Percentiles rank a stretch among this genome's conserved stretches.
Evolutionary conservation across 192 early-diverging fungal species (phyloP).

Genomic region (Rhizoclosmatium globosum): DNA sequence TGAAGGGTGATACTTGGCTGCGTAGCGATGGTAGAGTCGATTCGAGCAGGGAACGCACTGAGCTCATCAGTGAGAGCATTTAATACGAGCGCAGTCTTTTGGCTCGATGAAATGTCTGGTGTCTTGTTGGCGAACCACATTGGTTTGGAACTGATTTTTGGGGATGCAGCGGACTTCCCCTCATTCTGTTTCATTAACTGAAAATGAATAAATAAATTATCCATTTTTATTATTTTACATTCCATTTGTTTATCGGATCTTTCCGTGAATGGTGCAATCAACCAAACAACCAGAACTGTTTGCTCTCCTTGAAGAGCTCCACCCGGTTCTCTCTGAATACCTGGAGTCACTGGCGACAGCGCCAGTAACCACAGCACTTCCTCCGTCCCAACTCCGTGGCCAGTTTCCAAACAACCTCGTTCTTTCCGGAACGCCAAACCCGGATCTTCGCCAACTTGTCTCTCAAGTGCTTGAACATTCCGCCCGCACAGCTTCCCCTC

Average conservation of each 20-base stretch:
- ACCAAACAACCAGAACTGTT: neutral
- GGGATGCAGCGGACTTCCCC: too few species aligned
- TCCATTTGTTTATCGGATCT: too few species aligned
- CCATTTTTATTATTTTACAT: too few species aligned
- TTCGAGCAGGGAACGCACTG: neutral
- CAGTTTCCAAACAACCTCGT: neutral
- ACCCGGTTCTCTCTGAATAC: neutral
- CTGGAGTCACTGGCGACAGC: neutral
- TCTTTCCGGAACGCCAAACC: neutral
- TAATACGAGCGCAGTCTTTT: neutral
- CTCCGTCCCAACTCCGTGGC: neutral
- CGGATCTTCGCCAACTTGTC: neutral
- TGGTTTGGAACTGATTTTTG: neutral
- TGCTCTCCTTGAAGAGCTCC: neutral
- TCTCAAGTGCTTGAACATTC: neutral
- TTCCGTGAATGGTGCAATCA: too few species aligned
- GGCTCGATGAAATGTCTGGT: neutral
- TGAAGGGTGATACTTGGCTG: neutral
- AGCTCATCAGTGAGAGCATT: neutral
- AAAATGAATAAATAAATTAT: too few species aligned
- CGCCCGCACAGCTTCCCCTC: conserved; percentile 70
- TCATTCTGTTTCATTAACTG: too few species aligned
- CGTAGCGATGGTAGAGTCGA: neutral
- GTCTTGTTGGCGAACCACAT: neutral
- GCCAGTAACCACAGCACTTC: neutral